A percentile compares a stretch with the other conserved stretches of the same genome.
Conservation (phyloP, 2,329 filamentous ascomycete genomes). For the Aspergillus quadricinctus region DNA sequence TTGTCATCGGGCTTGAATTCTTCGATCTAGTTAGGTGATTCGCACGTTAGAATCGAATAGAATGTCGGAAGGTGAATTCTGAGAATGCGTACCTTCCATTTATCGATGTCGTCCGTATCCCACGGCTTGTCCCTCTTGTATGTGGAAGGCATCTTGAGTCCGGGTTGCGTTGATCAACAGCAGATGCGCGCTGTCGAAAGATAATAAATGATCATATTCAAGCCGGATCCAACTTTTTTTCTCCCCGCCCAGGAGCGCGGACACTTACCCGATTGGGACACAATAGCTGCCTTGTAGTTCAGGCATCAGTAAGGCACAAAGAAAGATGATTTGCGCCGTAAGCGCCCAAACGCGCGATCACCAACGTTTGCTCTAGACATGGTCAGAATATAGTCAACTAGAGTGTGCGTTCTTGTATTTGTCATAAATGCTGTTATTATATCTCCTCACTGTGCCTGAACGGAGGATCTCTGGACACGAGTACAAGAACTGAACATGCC, state of each 20-base stretch:
- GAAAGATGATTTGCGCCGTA: slow-evolving; percentile 5
- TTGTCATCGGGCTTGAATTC: slow-evolving; percentile 84
- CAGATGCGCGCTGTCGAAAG: slow-evolving; percentile 3
- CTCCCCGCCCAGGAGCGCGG: slow-evolving; percentile 10
- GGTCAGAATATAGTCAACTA: background rate
- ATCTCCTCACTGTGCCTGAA: background rate
- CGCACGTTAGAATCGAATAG: slow-evolving; percentile 7
- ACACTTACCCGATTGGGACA: slow-evolving; percentile 18
- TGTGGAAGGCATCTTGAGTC: slow-evolving; percentile 70
- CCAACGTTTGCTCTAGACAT: background rate
- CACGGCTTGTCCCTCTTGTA: slow-evolving; percentile 87
- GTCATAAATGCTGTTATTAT: background rate
- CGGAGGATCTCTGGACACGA: background rate
- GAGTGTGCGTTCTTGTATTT: background rate
- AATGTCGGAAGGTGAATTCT: background rate
- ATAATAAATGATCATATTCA: background rate
- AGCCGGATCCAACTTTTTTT: slow-evolving; percentile 17
- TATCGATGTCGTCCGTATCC: slow-evolving; percentile 96
- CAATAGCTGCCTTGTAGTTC: background rate
- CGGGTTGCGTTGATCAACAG: background rate
- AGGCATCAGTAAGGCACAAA: slow-evolving; percentile 6
- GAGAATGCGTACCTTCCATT: slow-evolving; percentile 67
- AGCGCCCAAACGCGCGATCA: slow-evolving; percentile 17
- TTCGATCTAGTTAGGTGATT: slow-evolving; percentile 56
- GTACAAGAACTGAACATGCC: background rate